These are phyloP conservation scores for Kregervanrija pseudodelftensis DNA, from an alignment of 805 yeast genomes.

Conservation along the genomic window DNA sequence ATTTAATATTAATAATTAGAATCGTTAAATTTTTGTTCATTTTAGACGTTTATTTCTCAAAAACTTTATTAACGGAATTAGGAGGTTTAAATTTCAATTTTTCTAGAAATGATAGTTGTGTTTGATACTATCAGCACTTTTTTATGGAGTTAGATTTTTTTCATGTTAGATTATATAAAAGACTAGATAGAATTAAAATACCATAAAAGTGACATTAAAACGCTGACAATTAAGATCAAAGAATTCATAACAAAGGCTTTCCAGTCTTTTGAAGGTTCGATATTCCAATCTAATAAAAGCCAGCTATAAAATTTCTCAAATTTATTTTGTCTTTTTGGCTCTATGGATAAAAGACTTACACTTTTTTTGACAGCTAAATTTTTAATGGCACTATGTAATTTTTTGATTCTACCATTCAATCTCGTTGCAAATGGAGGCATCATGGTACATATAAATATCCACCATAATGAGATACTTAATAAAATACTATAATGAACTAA, in stretches of 20 bases:
- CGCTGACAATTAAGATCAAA: neutral
- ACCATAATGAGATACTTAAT: constrained; percentile 7
- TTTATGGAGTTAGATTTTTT: too few relatives aligned
- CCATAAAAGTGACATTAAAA: constrained; percentile 9
- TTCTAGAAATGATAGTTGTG: constrained; percentile 2
- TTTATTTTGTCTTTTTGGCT: constrained; percentile 4
- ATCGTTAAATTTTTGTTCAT: constrained; percentile 4
- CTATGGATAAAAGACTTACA: constrained; percentile 2
- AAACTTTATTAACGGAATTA: constrained; percentile 7
- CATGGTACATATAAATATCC: constrained; percentile 18
- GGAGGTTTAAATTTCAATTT: constrained; percentile 4
- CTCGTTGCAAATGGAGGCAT: constrained; percentile 6
- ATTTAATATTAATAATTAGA: neutral
- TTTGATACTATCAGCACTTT: too few relatives aligned
- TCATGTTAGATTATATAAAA: neutral
- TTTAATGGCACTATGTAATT: neutral
- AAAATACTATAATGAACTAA: constrained; percentile 15
- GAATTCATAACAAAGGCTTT: constrained; percentile 10
- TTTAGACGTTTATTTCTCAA: constrained; percentile 4
- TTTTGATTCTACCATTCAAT: constrained; percentile 1
- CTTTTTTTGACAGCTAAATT: constrained; percentile 1
- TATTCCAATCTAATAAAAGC: constrained; percentile 18
- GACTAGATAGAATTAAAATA: constrained; percentile 14
- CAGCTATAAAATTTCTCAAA: neutral
- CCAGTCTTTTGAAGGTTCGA: constrained; percentile 11